Conservation (phyloP, 257 asterid genomes). For the Salvia rosmarinus region DNA sequence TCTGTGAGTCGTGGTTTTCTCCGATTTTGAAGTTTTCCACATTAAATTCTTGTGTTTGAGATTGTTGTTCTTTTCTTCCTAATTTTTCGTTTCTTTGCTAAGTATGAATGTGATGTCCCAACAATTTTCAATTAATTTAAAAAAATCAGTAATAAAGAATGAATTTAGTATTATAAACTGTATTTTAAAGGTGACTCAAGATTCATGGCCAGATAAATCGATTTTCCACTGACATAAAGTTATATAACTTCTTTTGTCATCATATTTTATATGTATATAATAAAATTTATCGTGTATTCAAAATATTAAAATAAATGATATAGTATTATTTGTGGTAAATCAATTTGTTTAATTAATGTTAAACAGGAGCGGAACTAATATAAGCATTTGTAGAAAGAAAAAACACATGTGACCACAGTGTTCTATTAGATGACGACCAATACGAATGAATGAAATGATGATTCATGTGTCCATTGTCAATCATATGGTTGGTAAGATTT, state of each 20-base stretch:
- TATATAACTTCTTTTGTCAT: background rate
- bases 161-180: background rate
- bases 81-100: no score
- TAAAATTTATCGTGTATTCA: background rate
- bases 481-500: no score
- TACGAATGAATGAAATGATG: no score
- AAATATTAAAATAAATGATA: background rate
- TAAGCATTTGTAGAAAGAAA: no score
- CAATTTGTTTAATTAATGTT: background rate
- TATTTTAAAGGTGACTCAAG: background rate
- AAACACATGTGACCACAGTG: no score
- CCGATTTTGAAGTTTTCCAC: no score
- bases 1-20: no score
- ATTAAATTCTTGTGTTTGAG: no score
- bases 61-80: no score
- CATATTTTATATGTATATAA: background rate
- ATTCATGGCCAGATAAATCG: background rate
- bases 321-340: background rate
- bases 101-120: no score
- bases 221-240: slow-evolving; percentile 12
- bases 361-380: background rate
- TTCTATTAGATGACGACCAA: no score
- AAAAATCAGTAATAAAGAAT: background rate
- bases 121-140: background rate
- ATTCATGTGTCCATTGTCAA: no score